Conservation (phyloP, 805 yeast genomes). For the Ogataea pini region DNA sequence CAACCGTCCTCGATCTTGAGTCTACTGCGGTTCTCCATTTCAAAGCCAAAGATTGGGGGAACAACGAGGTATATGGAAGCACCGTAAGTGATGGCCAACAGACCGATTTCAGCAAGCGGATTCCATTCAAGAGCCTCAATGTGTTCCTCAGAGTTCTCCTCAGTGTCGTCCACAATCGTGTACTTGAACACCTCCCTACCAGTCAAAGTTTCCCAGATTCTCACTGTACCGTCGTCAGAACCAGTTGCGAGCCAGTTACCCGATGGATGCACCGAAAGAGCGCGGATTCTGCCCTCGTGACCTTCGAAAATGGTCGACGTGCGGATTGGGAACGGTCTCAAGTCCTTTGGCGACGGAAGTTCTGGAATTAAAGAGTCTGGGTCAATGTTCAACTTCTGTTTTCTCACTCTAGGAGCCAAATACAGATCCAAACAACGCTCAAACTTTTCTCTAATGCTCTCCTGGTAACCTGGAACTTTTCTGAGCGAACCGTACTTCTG, state of each 20-base stretch:
- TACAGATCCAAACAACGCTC: conserved; percentile 93
- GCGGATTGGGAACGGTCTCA: conserved; percentile 93
- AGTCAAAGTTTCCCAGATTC: conserved; percentile 95
- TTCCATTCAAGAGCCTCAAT: conserved; percentile 87
- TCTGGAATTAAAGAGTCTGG: conserved; percentile 96
- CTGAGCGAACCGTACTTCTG: conserved; percentile 80
- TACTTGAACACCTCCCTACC: conserved; percentile 88
- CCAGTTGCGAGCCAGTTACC: conserved; percentile 98
- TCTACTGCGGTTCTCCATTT: conserved; percentile 77
- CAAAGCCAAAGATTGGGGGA: conserved; percentile 91
- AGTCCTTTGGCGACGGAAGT: conserved; percentile 93
- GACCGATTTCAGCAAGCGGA: conserved; percentile 72
- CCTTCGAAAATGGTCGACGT: conserved; percentile 84
- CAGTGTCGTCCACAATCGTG: conserved; percentile 38
- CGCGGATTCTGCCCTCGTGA: conserved; percentile 79
- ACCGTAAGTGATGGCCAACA: conserved; percentile 83
- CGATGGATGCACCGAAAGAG: conserved; percentile 79
- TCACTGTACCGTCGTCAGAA: conserved; percentile 92
- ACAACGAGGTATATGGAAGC: conserved; percentile 75
- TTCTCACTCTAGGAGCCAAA: conserved; percentile 94
- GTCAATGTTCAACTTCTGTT: conserved; percentile 86
- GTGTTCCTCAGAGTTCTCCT: conserved; percentile 69
- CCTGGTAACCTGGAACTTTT: conserved; percentile 90
- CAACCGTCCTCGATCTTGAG: conserved; percentile 85
- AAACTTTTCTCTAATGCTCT: conserved; percentile 83